phyloP scores from a whole-genome alignment of 78 protist species.

The Dictyostelium discoideum region DNA sequence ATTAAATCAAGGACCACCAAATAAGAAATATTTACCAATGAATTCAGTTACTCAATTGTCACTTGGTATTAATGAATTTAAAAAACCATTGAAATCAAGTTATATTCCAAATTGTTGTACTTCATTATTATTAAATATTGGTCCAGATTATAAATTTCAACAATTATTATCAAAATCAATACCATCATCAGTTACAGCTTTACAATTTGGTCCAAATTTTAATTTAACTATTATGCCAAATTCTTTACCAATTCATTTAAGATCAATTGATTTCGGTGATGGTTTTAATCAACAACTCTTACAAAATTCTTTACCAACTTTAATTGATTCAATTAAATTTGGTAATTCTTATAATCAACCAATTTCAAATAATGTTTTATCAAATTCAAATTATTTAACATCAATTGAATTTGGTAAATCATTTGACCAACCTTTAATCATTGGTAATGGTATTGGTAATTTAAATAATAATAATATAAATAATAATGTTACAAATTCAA shows the following conservation, averaged over 20 bases:
- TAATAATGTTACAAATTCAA: neutral
- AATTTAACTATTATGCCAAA: neutral
- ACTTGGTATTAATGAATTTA: neutral
- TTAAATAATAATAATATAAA: neutral
- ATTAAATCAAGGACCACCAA: neutral
- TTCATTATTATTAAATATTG: neutral
- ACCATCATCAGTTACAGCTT: neutral
- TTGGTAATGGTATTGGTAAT: neutral
- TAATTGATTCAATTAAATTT: neutral
- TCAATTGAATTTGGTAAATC: neutral
- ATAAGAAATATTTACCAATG: neutral
- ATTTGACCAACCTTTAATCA: neutral
- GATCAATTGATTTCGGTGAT: constrained; percentile 14
- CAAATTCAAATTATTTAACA: neutral
- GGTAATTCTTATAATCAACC: constrained; percentile 20
- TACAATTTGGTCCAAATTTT: constrained; percentile 2
- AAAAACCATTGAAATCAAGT: neutral
- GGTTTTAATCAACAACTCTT: neutral
- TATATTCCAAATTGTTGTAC: neutral
- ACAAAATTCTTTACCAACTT: neutral
- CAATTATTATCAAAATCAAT: neutral
- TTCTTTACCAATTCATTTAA: neutral
- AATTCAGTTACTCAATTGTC: neutral
- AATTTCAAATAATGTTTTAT: neutral
- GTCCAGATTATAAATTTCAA: neutral